Evolutionary conservation across 768 basidiomycete species (phyloP), one percentile per base, ranked within the genome.

Genomic region (Pleurotus cornucopiae): DNA sequence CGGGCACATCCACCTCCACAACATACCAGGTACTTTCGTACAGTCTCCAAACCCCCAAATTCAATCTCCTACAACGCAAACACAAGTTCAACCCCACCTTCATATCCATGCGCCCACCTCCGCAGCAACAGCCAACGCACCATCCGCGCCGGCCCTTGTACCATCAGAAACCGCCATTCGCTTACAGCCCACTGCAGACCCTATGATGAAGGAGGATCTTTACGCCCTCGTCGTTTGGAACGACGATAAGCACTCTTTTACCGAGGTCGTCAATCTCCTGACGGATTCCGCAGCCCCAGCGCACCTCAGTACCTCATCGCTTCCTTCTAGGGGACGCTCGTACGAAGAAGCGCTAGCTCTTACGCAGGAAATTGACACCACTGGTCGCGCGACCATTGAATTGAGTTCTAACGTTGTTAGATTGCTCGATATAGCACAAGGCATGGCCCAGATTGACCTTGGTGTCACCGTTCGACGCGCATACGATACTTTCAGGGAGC

Each of bases 241-340:
- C 72, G 95, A 97, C 69, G 97, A 99, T 69, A 96, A 95, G 63
- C 97, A 98, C 69, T 94, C 92, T 0, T 89, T 88, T 63, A 86
- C 88, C 49, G 94, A 98, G 64, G 86, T 97, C 54, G 87, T 88
- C 59, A 80, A 83, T 58, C 79, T 93, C 41, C 71, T 91, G 5
- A 76, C 78, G 56, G 88, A 88, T 45, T 69, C 79, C 63, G 77
- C 78, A 0, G 71, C 71, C 55, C 37, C 41, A 18, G 39, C 51
- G 13, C 51, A 53, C 41, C 51, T 53, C 20, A 41, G 39, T 21
- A 53, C 37, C 20, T 39, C 51, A 5, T 40, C 51, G 13, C 41
- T 18, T 23, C 38, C 38, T 25, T 25, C 51, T 14, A 37, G 51
- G 14, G 51, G 51, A 18, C 77, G 80, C 18, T 70, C 82, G 6